Percentiles rank a stretch among this genome's conserved stretches.
phyloP scores from a whole-genome alignment of 176 grass and related monocot species.

The Carex cristatella region DNA sequence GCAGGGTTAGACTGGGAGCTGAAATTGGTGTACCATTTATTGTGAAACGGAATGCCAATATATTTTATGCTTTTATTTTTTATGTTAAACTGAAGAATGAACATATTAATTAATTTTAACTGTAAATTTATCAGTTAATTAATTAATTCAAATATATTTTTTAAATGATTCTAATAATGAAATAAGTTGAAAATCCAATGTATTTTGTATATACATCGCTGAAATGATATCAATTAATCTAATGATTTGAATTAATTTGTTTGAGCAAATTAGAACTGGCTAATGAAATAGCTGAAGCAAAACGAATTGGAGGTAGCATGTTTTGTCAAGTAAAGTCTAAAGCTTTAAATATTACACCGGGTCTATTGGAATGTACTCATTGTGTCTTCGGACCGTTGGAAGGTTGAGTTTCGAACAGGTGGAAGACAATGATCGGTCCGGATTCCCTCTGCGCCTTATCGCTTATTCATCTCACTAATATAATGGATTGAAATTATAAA shows the following conservation, averaged over 20 bases:
- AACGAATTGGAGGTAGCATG: background rate
- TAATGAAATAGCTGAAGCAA: background rate
- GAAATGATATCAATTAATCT: background rate
- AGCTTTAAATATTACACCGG: conserved; percentile 8
- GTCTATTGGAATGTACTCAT: background rate
- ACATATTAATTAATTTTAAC: background rate
- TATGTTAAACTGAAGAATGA: background rate
- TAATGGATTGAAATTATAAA: background rate
- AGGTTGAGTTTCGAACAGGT: conserved; percentile 5
- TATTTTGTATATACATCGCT: background rate
- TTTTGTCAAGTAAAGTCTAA: background rate
- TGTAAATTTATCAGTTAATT: background rate
- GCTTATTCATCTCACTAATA: background rate
- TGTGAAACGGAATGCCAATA: background rate
- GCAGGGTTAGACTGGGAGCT: background rate
- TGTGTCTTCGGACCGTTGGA: conserved; percentile 7
- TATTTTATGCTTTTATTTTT: background rate
- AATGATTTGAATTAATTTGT: background rate
- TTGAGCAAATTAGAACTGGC: background rate
- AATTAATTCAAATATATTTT: background rate
- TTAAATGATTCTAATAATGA: too few species aligned
- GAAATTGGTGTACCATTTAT: conserved; percentile 2
- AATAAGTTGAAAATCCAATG: background rate
- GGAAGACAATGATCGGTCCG: background rate
- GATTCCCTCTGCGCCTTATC: conserved; percentile 15